Base-by-base conservation (phyloP, 2,329 filamentous ascomycete genomes). In the Fusarium citri region DNA sequence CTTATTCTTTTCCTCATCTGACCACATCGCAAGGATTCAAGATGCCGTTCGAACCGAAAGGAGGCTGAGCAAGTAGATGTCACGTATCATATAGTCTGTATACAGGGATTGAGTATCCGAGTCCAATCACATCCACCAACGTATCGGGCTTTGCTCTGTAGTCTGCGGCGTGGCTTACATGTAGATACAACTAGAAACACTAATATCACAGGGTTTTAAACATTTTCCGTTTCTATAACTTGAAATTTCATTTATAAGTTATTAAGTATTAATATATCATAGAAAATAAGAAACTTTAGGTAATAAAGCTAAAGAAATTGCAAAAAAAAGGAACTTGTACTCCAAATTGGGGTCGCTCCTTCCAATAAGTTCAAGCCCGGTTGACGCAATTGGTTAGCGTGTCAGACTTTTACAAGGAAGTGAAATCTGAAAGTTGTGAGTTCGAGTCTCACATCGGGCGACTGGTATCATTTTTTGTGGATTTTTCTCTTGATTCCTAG, bases 341-440 rank as follows among this genome's bases (percentile, higher is more conserved):
- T 2, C 16, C 2, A 15, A 20, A 28, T 37, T 11, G 3, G 5
- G n/a, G 10, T 5, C 18, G 20, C 8, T 40, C 12, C 10, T 14
- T 7, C 2, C 18, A 23, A 55, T 0, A 10, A 28, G 14, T 3
- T 0, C 5, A 0, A n/a, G 10, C 58, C 57, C 30, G 41, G 0
- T 0, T 61, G 59, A 62, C 59, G 59, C 59, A 62, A 62, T 62
- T 62, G 59, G 59, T 62, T 60, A 62, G 59, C 59, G 59, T 62
- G 59, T 62, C 45, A 62, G 59, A 62, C 59, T 62, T 62, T 62
- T 62, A 61, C 8, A n/a, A 2, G 4, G 0, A 0, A 4, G 2
- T 4, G 53, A 20, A 25, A 62, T 62, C 59, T 62, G 45, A 62
- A 62, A 62, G 59, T 59, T 62, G 0, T 0, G 55, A 0, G 59